phyloP scores from a whole-genome alignment of 2,329 filamentous ascomycete species.

The Aulographum hederae region DNA sequence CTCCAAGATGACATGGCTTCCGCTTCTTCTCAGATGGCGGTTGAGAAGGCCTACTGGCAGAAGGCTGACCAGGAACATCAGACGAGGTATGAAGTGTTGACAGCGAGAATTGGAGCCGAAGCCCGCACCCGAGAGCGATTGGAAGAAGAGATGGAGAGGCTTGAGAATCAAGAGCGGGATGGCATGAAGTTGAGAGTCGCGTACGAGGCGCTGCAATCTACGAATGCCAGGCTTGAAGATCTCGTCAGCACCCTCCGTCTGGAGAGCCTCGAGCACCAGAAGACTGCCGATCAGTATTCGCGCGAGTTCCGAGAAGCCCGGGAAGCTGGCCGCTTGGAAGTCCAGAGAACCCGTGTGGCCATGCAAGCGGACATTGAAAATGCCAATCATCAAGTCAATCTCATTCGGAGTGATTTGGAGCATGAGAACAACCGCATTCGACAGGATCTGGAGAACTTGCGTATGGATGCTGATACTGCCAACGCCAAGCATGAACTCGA shows the following conservation, averaged over 20 bases:
- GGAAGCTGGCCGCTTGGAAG: conserved; percentile 61
- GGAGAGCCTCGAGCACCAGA: conserved; percentile 56
- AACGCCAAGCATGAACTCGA: conserved; percentile 71
- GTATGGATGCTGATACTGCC: conserved; percentile 61
- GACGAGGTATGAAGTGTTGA: conserved; percentile 34
- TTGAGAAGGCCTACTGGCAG: conserved; percentile 63
- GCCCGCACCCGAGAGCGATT: conserved; percentile 24
- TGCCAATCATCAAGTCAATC: conserved; percentile 72
- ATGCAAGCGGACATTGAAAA: conserved; percentile 69
- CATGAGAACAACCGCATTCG: conserved; percentile 57
- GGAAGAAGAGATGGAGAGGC: conserved; percentile 25
- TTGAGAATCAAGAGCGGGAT: conserved; percentile 46
- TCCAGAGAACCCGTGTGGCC: conserved; percentile 60
- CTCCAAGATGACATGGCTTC: conserved; percentile 75
- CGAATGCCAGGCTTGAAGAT: conserved; percentile 47
- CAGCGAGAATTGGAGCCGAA: conserved; percentile 29
- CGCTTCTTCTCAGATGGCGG: conserved; percentile 60
- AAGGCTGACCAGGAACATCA: conserved; percentile 44
- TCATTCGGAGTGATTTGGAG: conserved; percentile 65
- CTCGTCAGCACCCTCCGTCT: conserved; percentile 32
- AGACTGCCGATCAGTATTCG: conserved; percentile 49
- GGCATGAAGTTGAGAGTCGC: conserved; percentile 56
- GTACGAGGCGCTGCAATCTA: conserved; percentile 43
- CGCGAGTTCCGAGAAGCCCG: conserved; percentile 71
- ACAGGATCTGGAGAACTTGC: conserved; percentile 57